Base-by-base conservation (phyloP, 805 yeast genomes). In the Nadsonia fulvescens region DNA sequence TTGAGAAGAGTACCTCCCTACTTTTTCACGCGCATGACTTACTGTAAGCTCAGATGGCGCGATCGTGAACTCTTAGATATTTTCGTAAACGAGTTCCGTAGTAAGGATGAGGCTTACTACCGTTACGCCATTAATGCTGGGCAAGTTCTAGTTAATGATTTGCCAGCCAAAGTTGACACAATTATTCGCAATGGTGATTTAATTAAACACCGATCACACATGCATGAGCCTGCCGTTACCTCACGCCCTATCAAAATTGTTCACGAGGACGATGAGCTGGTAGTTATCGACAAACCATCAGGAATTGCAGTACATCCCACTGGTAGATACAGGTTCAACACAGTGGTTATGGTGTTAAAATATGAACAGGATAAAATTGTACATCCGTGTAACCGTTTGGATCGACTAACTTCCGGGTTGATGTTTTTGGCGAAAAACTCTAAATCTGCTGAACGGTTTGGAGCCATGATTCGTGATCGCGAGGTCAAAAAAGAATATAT, bases 281-380 rank as follows among this genome's bases (percentile, higher is more conserved):
- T 89, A 4, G 91, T 77, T 3, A 72, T 89, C 12, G 93, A 86
- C 46, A 89, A 89, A 37, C 98, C 98, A 0, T 64, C 89, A 4
- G 95, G 98, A 0, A 62, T 89, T 3, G 95, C 98, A 0, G 93
- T 79, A 0, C 98, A 89, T 46, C 96, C 98, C 3, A 75, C 94
- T 0, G 98, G 96, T 3, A 37, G 56, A 30, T 86, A 70, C 49
- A 54, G 86, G 31, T 78, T 63, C 47, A 86, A 86, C 44, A 67
- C 92, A 1, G 63, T 79, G 12, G 77, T 91, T 7, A 73, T 71
- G 45, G 66, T 81, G 4, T 49, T 89, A 37, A 72, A 78, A 46
- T 66, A 68, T 29, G 91, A 83, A 39, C 46, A 58, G 32, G 73
- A 72, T 1, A 53, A 63, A 21, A 51, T 53, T 2, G 86, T 75